These are phyloP conservation scores for Penicillium psychrofluorescens DNA, from an alignment of 495 filamentous ascomycete species.

Conservation along the genomic window DNA sequence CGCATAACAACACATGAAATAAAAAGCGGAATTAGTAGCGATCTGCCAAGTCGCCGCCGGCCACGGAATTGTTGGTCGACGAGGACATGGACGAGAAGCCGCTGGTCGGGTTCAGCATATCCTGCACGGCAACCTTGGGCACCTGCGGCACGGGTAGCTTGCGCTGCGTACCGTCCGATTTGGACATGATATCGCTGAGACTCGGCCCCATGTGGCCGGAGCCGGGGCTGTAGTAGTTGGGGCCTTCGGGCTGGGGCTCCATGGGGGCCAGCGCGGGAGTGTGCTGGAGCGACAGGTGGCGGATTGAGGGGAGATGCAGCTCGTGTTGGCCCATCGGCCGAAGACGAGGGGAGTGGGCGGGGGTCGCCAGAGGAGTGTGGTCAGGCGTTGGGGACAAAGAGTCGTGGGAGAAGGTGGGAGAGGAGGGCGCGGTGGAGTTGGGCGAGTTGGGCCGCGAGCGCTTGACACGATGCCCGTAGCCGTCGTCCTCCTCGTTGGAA, in stretches of 20 bases:
- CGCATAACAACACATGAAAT: slow-evolving; percentile 22
- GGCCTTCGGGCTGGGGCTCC: slow-evolving; percentile 64
- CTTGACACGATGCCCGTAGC: slow-evolving; percentile 67
- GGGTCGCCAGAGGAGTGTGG: slow-evolving; percentile 92
- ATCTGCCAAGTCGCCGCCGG: slow-evolving; percentile 33
- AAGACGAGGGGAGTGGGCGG: slow-evolving; percentile 89
- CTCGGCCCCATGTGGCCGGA: slow-evolving; percentile 56
- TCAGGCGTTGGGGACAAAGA: slow-evolving; percentile 94
- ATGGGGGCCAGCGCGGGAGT: slow-evolving; percentile 88
- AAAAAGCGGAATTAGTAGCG: slow-evolving; percentile 21
- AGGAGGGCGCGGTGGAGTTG: slow-evolving; percentile 89
- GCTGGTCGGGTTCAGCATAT: slow-evolving; percentile 61
- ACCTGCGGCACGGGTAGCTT: slow-evolving; percentile 91
- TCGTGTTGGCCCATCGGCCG: slow-evolving; percentile 65
- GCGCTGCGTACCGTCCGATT: slow-evolving; percentile 75
- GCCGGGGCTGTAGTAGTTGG: slow-evolving; percentile 50
- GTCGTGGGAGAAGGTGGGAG: slow-evolving; percentile 96
- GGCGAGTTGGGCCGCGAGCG: slow-evolving; percentile 88
- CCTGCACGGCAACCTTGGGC: slow-evolving; percentile 83
- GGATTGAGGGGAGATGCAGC: slow-evolving; percentile 77
- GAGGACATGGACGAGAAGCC: slow-evolving; percentile 54
- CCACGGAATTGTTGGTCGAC: slow-evolving; percentile 43
- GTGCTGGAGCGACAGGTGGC: slow-evolving; percentile 78
- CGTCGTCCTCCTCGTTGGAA: slow-evolving; percentile 77
- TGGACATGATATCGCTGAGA: slow-evolving; percentile 87